Evolutionary conservation across 2,329 filamentous ascomycete genomes (phyloP).

Genomic region (Penicillium sp.): DNA sequence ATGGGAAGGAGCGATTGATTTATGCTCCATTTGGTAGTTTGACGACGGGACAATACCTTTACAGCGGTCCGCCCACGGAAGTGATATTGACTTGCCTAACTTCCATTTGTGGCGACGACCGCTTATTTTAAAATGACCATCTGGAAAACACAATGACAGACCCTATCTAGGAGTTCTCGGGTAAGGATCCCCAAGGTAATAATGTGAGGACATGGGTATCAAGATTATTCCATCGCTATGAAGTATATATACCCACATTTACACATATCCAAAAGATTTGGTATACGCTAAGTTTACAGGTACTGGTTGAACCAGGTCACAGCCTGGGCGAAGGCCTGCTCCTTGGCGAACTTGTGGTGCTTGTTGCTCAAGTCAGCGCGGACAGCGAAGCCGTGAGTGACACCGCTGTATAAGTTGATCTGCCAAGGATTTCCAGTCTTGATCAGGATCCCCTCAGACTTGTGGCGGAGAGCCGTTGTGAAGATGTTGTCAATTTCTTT

Average conservation of each 20-base stretch:
- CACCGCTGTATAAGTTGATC: slow-evolving; percentile 74
- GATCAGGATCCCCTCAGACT: slow-evolving; percentile 67
- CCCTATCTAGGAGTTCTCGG: too few relatives aligned
- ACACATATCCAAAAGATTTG: background rate
- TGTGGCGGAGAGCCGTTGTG: slow-evolving; percentile 65
- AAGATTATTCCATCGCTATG: background rate
- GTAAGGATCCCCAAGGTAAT: too few relatives aligned
- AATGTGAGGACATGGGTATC: background rate
- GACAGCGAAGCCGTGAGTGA: slow-evolving; percentile 76
- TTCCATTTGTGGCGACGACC: too few relatives aligned
- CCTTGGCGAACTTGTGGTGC: slow-evolving; percentile 71
- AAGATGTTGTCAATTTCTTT: slow-evolving; percentile 70
- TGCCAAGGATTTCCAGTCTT: slow-evolving; percentile 69
- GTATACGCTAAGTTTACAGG: slow-evolving; percentile 41
- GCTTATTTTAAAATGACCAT: too few relatives aligned
- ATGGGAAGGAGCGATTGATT: too few relatives aligned
- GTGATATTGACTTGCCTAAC: too few relatives aligned
- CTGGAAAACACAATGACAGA: too few relatives aligned
- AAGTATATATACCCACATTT: background rate
- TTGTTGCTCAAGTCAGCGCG: slow-evolving; percentile 66
- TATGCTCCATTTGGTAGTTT: too few relatives aligned
- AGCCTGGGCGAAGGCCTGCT: slow-evolving; percentile 80
- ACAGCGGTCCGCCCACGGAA: too few relatives aligned
- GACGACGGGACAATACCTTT: too few relatives aligned
- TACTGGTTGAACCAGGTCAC: slow-evolving; percentile 75